These are phyloP conservation scores for Neonectria punicea DNA, from an alignment of 2,329 filamentous ascomycete genomes.

Conservation along the genomic window DNA sequence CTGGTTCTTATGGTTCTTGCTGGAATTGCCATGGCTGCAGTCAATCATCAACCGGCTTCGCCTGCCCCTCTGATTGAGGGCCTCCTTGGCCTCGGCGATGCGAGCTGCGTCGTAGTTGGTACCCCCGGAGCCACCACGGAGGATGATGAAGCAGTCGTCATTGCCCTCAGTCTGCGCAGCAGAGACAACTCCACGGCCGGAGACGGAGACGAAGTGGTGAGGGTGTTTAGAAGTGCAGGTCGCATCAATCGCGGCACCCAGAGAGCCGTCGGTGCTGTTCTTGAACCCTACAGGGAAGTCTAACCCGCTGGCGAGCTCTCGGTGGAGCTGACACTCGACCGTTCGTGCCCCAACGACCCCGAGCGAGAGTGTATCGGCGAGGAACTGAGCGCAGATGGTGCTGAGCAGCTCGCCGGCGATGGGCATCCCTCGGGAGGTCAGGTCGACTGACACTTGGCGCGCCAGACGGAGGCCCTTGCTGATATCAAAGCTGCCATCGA, in stretches of 20 bases:
- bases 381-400: conserved; percentile 96
- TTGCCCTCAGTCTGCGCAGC: conserved; percentile 96
- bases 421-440: conserved; percentile 93
- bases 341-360: conserved; percentile 96
- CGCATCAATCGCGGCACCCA: conserved; percentile 92
- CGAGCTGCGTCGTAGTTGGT: conserved; percentile 93
- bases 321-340: conserved; percentile 94
- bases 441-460: conserved; percentile 90
- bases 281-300: conserved; percentile 99
- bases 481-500: conserved; percentile 98
- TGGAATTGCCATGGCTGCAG: conserved; percentile 95
- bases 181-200: conserved; percentile 93
- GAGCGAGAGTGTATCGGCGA: conserved; percentile 89
- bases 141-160: conserved; percentile 96
- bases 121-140: conserved; percentile 90
- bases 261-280: conserved; percentile 93
- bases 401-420: conserved; percentile 98
- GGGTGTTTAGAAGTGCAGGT: conserved; percentile 94
- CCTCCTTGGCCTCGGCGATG: conserved; percentile 84
- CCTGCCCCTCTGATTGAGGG: conserved; percentile 78
- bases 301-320: conserved; percentile 91
- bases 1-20: conserved; percentile 97
- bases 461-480: conserved; percentile 94
- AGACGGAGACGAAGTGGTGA: conserved; percentile 97
- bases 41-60: conserved; percentile 91